Percentiles rank a stretch among this genome's conserved stretches.
Evolutionary conservation across 2,329 filamentous ascomycete species (phyloP).

Genomic region (Hymenoscyphus repandus): DNA sequence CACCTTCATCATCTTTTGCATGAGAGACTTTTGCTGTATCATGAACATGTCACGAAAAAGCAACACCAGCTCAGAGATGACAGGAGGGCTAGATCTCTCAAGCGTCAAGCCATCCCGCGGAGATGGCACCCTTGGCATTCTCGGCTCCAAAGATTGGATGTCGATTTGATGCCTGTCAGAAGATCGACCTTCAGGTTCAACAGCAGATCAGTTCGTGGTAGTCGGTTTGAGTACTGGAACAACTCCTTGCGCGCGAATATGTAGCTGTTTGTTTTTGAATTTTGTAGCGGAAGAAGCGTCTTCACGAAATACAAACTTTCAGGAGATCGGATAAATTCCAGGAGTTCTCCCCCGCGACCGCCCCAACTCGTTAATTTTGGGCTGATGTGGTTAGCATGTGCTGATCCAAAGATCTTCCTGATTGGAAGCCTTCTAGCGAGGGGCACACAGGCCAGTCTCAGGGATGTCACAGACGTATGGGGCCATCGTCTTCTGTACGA

Average conservation of each 20-base stretch:
- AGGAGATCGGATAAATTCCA: neutral
- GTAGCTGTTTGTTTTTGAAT: too few species aligned
- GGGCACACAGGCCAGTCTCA: neutral
- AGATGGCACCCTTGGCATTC: neutral
- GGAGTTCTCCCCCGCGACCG: neutral
- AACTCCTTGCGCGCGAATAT: neutral
- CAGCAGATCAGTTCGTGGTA: neutral
- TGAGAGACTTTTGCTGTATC: neutral
- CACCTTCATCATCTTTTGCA: too few species aligned
- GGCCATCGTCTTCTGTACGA: too few species aligned
- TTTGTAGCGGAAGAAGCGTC: too few species aligned
- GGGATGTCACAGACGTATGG: conserved; percentile 1
- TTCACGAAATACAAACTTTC: neutral
- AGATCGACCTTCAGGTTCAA: too few species aligned
- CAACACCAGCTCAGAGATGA: neutral
- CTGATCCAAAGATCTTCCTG: conserved; percentile 6
- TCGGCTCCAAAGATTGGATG: neutral
- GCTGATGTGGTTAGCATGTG: conserved; percentile 23
- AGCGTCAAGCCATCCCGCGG: neutral
- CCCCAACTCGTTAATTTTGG: conserved; percentile 25
- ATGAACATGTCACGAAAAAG: neutral
- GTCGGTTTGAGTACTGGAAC: neutral
- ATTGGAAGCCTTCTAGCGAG: conserved; percentile 21
- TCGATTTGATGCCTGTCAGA: neutral
- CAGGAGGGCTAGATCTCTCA: neutral